Evolutionary conservation across 495 filamentous ascomycete species (phyloP).

Genomic region (Penicillium paxilli): DNA sequence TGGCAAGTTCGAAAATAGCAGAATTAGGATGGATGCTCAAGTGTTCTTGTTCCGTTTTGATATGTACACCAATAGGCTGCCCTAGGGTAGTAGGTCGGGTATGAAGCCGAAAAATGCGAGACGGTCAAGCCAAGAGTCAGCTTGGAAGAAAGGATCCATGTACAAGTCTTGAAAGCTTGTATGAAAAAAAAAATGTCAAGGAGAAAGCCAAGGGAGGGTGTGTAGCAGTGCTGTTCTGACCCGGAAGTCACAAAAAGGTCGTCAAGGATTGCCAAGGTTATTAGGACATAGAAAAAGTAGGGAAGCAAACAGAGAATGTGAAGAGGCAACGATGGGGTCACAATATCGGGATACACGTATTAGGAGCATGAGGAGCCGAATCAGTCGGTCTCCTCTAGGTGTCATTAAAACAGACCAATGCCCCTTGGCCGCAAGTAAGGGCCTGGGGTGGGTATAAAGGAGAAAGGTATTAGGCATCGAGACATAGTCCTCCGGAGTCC

Average conservation of each 20-base stretch:
- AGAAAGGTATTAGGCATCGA: conserved; percentile 24
- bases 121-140: not conserved
- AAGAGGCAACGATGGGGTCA: not conserved
- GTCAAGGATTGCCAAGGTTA: not conserved
- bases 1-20: not conserved
- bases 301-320: not conserved
- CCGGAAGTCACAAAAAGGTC: not conserved
- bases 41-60: not conserved
- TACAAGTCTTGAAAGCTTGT: not conserved
- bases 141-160: not conserved
- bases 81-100: too few species aligned
- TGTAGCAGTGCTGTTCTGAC: not conserved
- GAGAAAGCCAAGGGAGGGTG: not conserved
- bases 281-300: not conserved
- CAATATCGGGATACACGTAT: conserved; percentile 1
- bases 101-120: not conserved
- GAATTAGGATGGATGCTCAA: not conserved
- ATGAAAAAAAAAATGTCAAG: not conserved
- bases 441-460: conserved; percentile 18
- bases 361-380: not conserved
- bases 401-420: conserved; percentile 4
- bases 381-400: not conserved
- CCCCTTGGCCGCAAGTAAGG: conserved; percentile 5
- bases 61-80: too few species aligned
- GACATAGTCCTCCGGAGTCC: conserved; percentile 8